Conservation (phyloP, 2,329 filamentous ascomycete genomes). For the Hymenoscyphus linearis region DNA sequence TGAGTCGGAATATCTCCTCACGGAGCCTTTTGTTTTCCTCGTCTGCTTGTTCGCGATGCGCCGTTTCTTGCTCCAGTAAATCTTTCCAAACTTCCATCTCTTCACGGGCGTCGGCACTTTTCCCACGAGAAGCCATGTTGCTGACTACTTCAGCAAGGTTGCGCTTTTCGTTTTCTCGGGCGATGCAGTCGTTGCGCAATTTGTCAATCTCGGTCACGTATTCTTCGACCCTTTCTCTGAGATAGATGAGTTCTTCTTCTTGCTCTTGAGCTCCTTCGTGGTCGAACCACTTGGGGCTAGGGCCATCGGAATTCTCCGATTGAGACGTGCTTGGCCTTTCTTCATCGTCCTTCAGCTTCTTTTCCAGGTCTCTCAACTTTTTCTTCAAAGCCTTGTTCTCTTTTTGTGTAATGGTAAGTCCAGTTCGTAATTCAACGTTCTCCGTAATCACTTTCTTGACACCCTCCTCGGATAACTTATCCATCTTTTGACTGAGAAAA, state of each 20-base stretch:
- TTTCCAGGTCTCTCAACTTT: slow-evolving; percentile 81
- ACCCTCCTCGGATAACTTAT: slow-evolving; percentile 90
- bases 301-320: slow-evolving; percentile 51
- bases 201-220: slow-evolving; percentile 80
- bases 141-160: slow-evolving; percentile 78
- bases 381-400: slow-evolving; percentile 81
- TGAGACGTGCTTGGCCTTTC: slow-evolving; percentile 55
- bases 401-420: slow-evolving; percentile 80
- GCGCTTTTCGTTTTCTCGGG: slow-evolving; percentile 78
- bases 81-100: slow-evolving; percentile 90
- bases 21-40: slow-evolving; percentile 80
- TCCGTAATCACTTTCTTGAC: slow-evolving; percentile 98
- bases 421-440: slow-evolving; percentile 92
- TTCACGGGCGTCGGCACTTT: slow-evolving; percentile 47
- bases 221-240: slow-evolving; percentile 80
- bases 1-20: slow-evolving; percentile 75
- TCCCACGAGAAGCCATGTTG: slow-evolving; percentile 49
- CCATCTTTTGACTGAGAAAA: slow-evolving; percentile 88
- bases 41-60: slow-evolving; percentile 81
- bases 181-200: slow-evolving; percentile 70
- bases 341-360: slow-evolving; percentile 63
- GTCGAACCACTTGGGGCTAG: slow-evolving; percentile 50
- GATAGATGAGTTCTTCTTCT: slow-evolving; percentile 79
- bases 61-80: slow-evolving; percentile 85
- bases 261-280: slow-evolving; percentile 59